These are phyloP conservation scores for Tetracladium marchalianum DNA, from an alignment of 495 filamentous ascomycete genomes.

Conservation along the genomic window DNA sequence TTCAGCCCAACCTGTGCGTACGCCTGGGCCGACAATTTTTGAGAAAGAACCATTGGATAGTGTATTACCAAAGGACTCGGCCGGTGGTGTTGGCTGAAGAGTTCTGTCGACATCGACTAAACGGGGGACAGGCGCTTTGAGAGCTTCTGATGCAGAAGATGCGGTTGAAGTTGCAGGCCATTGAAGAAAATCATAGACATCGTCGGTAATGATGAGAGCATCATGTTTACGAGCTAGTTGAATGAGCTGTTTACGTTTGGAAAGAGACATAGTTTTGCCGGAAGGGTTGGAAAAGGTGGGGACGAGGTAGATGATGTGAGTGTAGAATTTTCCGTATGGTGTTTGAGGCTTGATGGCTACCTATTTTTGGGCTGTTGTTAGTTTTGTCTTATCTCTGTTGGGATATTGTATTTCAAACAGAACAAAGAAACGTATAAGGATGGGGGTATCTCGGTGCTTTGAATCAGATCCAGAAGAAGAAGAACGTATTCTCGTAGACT, in stretches of 20 bases:
- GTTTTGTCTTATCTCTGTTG: neutral
- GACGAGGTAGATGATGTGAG: slow-evolving; percentile 74
- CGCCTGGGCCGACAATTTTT: slow-evolving; percentile 73
- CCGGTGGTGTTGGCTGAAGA: slow-evolving; percentile 13
- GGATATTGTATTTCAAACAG: neutral
- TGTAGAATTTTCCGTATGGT: slow-evolving; percentile 56
- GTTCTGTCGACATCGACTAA: slow-evolving; percentile 53
- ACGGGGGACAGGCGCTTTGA: slow-evolving; percentile 46
- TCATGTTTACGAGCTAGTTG: slow-evolving; percentile 60
- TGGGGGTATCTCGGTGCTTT: neutral
- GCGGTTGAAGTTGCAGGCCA: slow-evolving; percentile 38
- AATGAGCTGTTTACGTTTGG: slow-evolving; percentile 51
- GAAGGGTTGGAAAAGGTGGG: slow-evolving; percentile 80
- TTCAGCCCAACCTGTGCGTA: slow-evolving; percentile 77
- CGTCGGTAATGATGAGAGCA: slow-evolving; percentile 72
- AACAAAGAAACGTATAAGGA: neutral
- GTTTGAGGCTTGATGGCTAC: slow-evolving; percentile 1
- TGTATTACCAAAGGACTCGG: slow-evolving; percentile 58
- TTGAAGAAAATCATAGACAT: slow-evolving; percentile 84
- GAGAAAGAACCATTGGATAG: slow-evolving; percentile 77
- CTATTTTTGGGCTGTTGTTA: too few species aligned
- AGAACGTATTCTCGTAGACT: slow-evolving; percentile 3
- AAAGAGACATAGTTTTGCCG: slow-evolving; percentile 57
- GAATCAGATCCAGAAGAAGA: neutral
- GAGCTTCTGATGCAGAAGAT: slow-evolving; percentile 21